A percentile compares a stretch with the other conserved stretches of the same genome.
Evolutionary conservation across 805 yeast genomes (phyloP).

Genomic region (Suhomyces xylopsoci): DNA sequence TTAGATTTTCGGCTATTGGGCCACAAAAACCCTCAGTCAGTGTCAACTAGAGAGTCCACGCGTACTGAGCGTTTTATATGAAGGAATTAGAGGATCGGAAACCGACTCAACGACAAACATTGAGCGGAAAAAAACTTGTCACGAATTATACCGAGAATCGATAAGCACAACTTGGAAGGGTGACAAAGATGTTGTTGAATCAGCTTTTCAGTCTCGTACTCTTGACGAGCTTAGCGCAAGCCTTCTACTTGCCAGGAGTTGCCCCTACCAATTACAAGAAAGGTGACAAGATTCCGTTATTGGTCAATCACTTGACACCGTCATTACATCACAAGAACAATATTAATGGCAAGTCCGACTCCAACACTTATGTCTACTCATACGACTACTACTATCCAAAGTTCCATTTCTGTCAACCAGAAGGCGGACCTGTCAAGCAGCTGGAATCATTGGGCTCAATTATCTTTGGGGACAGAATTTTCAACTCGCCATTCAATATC

Average conservation of each 20-base stretch:
- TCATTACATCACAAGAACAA: constrained; percentile 43
- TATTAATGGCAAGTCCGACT: constrained; percentile 27
- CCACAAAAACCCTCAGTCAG: not conserved
- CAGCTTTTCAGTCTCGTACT: constrained; percentile 15
- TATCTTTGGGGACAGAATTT: constrained; percentile 92
- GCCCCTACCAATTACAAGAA: constrained; percentile 86
- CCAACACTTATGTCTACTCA: constrained; percentile 61
- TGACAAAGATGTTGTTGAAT: not conserved
- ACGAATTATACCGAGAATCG: not conserved
- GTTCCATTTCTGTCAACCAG: constrained; percentile 82
- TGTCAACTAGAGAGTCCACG: not conserved
- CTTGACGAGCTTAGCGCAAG: constrained; percentile 30
- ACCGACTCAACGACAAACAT: not conserved
- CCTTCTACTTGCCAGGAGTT: constrained; percentile 91
- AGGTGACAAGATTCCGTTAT: constrained; percentile 69
- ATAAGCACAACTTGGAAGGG: not conserved
- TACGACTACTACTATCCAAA: constrained; percentile 81
- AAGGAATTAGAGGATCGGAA: constrained; percentile 5
- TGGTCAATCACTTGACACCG: constrained; percentile 91
- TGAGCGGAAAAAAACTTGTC: not conserved
- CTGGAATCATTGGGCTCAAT: constrained; percentile 90
- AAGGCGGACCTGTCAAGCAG: constrained; percentile 63
- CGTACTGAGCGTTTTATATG: not conserved
- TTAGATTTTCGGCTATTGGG: not conserved
- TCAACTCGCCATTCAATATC: constrained; percentile 84